A percentile compares a stretch with the other conserved stretches of the same genome.
These are phyloP conservation scores for Saccharomycopsis fermentans DNA, from an alignment of 805 yeast genomes.

Conservation along the genomic window DNA sequence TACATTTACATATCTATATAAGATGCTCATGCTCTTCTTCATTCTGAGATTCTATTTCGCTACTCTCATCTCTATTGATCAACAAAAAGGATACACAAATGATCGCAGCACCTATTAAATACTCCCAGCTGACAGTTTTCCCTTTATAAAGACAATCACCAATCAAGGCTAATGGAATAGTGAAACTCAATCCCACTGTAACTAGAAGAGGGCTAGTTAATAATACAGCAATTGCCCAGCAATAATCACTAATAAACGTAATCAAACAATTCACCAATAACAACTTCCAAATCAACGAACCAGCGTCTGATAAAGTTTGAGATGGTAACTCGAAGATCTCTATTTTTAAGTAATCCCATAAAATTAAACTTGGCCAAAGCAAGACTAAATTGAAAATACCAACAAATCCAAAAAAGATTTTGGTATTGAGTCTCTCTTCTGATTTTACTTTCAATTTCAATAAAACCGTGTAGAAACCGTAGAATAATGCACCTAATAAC, in stretches of 20 bases:
- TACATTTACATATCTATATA: background rate
- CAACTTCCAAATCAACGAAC: slow-evolving; percentile 30
- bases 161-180: slow-evolving; percentile 89
- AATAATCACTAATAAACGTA: slow-evolving; percentile 79
- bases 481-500: slow-evolving; percentile 74
- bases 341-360: slow-evolving; percentile 51
- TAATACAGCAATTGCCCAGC: slow-evolving; percentile 94
- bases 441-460: slow-evolving; percentile 62
- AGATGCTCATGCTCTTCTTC: background rate
- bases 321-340: slow-evolving; percentile 68
- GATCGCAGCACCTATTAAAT: slow-evolving; percentile 68
- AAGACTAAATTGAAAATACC: slow-evolving; percentile 69
- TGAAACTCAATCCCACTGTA: slow-evolving; percentile 86
- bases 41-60: background rate
- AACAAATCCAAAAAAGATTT: slow-evolving; percentile 87
- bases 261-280: slow-evolving; percentile 59
- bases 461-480: slow-evolving; percentile 83
- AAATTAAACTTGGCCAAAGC: slow-evolving; percentile 72
- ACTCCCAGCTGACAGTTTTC: slow-evolving; percentile 48
- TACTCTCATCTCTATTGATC: slow-evolving; percentile 62
- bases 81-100: slow-evolving; percentile 78
- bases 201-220: slow-evolving; percentile 91
- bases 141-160: slow-evolving; percentile 76
- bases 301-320: slow-evolving; percentile 1
- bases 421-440: slow-evolving; percentile 73